These are phyloP conservation scores for Haberlea rhodopensis DNA, from an alignment of 257 asterid species.

Conservation along the genomic window DNA sequence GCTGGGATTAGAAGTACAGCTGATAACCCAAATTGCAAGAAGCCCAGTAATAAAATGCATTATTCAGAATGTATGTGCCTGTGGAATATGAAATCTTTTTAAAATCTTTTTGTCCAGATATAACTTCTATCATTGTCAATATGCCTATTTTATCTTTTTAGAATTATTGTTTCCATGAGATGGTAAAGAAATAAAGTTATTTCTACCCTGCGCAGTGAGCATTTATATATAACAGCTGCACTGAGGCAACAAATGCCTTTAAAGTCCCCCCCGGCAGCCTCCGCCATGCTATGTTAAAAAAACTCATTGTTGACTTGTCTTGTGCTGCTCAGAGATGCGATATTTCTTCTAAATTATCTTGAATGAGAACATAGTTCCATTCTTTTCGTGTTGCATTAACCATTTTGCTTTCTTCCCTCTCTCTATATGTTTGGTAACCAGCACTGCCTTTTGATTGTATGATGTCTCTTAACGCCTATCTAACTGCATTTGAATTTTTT, in stretches of 20 bases:
- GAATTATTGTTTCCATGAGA: background rate
- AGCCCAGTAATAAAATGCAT: background rate
- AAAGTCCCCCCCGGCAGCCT: background rate
- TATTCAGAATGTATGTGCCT: too few species aligned
- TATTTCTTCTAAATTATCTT: constrained; percentile 2
- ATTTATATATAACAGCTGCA: constrained; percentile 14
- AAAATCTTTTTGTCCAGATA: too few species aligned
- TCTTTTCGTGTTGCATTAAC: background rate
- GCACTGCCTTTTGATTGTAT: background rate
- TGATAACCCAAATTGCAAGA: background rate
- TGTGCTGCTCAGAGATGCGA: constrained; percentile 2
- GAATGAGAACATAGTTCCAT: constrained; percentile 6
- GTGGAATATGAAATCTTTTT: too few species aligned
- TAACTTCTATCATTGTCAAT: too few species aligned
- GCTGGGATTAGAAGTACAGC: background rate
- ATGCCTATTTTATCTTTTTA: too few species aligned
- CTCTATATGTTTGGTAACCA: constrained; percentile 17
- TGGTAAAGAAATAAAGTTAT: background rate
- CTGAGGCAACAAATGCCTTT: constrained; percentile 5
- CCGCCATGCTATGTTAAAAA: constrained; percentile 8
- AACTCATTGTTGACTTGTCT: constrained; percentile 5
- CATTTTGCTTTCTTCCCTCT: constrained; percentile 10
- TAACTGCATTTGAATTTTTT: constrained; percentile 13
- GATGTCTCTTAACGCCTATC: constrained; percentile 13
- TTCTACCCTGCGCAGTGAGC: background rate